A percentile compares a stretch with the other conserved stretches of the same genome.
These are phyloP conservation scores for Biscogniauxia mediterranea DNA, from an alignment of 2,329 filamentous ascomycete genomes.

Conservation along the genomic window DNA sequence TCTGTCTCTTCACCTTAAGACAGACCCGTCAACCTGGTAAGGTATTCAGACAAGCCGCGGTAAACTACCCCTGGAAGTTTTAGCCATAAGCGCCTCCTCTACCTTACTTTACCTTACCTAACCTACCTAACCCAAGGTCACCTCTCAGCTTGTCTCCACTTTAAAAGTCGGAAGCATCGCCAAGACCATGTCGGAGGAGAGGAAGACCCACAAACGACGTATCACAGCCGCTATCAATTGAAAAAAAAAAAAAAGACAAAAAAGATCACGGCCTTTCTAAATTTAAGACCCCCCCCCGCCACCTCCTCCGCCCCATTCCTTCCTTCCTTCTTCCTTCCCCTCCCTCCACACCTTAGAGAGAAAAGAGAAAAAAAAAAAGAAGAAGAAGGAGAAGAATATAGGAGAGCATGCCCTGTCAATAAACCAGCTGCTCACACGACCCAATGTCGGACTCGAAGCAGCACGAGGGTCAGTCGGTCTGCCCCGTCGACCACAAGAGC, in stretches of 20 bases:
- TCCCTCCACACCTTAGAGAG: too few relatives aligned
- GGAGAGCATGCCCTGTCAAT: too few relatives aligned
- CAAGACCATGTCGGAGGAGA: neutral
- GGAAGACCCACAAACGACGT: neutral
- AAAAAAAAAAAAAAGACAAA: too few relatives aligned
- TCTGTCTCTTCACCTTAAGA: too few relatives aligned
- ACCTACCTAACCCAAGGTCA: too few relatives aligned
- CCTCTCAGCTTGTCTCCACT: neutral
- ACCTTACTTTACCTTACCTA: too few relatives aligned
- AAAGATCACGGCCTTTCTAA: neutral
- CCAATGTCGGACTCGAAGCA: constrained; percentile 21
- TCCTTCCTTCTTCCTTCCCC: too few relatives aligned
- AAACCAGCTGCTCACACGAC: neutral
- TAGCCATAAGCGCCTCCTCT: neutral
- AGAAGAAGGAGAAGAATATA: too few relatives aligned
- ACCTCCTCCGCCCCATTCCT: neutral
- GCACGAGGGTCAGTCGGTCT: constrained; percentile 44
- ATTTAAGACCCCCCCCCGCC: neutral
- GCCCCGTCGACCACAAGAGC: constrained; percentile 88
- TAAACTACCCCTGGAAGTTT: too few relatives aligned
- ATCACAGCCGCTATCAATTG: neutral
- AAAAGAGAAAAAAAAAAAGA: too few relatives aligned
- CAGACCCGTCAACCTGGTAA: too few relatives aligned
- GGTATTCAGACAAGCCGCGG: too few relatives aligned
- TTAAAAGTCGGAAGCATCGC: neutral